These are phyloP conservation scores for Lactarius evosmus DNA, from an alignment of 768 basidiomycete genomes.

Conservation along the genomic window DNA sequence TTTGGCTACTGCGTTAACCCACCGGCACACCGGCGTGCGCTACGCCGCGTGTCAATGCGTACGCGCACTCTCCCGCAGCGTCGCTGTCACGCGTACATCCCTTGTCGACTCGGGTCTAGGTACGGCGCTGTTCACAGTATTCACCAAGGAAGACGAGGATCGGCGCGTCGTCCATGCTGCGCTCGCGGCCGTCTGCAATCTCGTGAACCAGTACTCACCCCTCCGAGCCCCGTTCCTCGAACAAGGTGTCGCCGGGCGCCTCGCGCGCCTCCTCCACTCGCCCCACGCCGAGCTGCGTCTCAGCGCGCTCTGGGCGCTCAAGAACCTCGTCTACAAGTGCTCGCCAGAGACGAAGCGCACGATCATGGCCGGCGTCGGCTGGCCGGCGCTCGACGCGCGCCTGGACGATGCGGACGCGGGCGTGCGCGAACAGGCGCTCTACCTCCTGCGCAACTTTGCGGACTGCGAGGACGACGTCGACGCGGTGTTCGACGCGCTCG, in stretches of 20 bases:
- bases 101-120: conserved; percentile 82
- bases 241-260: conserved; percentile 60
- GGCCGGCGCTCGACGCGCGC: conserved; percentile 60
- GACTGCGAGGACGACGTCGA: conserved; percentile 63
- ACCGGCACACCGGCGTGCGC: conserved; percentile 69
- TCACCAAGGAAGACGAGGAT: conserved; percentile 58
- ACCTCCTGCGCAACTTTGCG: conserved; percentile 63
- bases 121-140: conserved; percentile 60
- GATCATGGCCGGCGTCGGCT: conserved; percentile 68
- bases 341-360: conserved; percentile 54
- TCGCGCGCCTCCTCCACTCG: conserved; percentile 55
- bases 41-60: conserved; percentile 87
- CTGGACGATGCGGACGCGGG: conserved; percentile 50
- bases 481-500: conserved; percentile 55
- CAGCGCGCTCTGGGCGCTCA: conserved; percentile 83
- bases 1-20: conserved; percentile 52
- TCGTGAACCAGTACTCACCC: conserved; percentile 85
- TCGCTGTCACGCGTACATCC: conserved; percentile 78
- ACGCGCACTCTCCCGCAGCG: conserved; percentile 73
- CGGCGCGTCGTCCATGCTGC: conserved; percentile 68
- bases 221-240: conserved; percentile 67
- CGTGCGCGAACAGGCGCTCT: conserved; percentile 70
- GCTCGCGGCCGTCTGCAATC: conserved; percentile 75
- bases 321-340: conserved; percentile 74
- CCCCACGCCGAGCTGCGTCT: conserved; percentile 56